Percentiles rank a stretch among this genome's conserved stretches.
Conservation (phyloP, 2,329 filamentous ascomycete species). For the Shiraia sp. region DNA sequence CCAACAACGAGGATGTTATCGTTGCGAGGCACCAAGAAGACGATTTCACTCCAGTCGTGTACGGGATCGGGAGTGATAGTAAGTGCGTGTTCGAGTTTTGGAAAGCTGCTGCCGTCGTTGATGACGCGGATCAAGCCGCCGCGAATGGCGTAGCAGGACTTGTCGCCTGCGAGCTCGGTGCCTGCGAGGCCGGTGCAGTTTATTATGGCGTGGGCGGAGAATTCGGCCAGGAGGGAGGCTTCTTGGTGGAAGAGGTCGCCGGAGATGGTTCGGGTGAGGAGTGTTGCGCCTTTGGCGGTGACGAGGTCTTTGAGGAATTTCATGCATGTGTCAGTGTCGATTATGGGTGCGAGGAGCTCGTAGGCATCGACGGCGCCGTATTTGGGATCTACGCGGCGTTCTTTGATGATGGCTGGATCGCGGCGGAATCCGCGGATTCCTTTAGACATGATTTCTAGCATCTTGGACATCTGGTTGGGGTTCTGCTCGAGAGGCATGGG, state of each 20-base stretch:
- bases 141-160: slow-evolving; percentile 49
- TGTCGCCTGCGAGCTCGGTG: slow-evolving; percentile 44
- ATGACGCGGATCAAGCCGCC: slow-evolving; percentile 52
- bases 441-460: slow-evolving; percentile 46
- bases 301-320: slow-evolving; percentile 49
- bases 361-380: slow-evolving; percentile 51
- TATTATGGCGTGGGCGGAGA: slow-evolving; percentile 48
- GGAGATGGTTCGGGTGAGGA: slow-evolving; percentile 46
- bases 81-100: slow-evolving; percentile 47
- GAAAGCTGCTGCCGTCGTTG: slow-evolving; percentile 51
- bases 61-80: slow-evolving; percentile 48
- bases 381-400: slow-evolving; percentile 36
- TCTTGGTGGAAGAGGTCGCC: slow-evolving; percentile 45
- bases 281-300: slow-evolving; percentile 46
- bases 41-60: slow-evolving; percentile 44
- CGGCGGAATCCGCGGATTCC: slow-evolving; percentile 47
- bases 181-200: slow-evolving; percentile 50
- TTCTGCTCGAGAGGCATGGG: slow-evolving; percentile 40
- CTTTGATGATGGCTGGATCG: slow-evolving; percentile 34
- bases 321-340: slow-evolving; percentile 54
- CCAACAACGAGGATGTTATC: slow-evolving; percentile 51
- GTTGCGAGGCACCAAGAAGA: slow-evolving; percentile 52
- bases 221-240: slow-evolving; percentile 31
- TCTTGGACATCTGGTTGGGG: slow-evolving; percentile 42
- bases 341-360: slow-evolving; percentile 50